Base-by-base conservation (phyloP, 768 basidiomycete species). In the Hericium coralloides region DNA sequence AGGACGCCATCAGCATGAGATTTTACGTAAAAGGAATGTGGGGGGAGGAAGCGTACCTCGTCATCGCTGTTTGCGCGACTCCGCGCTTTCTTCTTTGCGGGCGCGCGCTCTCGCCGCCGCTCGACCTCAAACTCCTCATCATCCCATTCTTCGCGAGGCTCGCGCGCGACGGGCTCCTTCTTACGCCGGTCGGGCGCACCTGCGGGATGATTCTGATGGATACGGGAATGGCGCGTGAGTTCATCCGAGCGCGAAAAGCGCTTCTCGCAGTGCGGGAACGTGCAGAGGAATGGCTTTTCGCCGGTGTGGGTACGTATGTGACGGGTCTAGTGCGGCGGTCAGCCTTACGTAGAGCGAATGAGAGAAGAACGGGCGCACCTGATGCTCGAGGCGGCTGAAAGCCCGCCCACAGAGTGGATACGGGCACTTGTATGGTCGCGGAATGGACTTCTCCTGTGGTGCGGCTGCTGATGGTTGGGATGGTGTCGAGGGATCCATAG, bases 221-320 rank as follows among this genome's bases (percentile, higher is more conserved):
- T 99, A 49, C 95, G 82, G 0, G 90, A 88, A 67, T 99, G 95
- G 57, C 95, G 82, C 26, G 95, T 99, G 61, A 99, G 83, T 72
- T 99, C 95, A 76, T 99, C 95, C n/a, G 92, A 93, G 58, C 95
- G 86, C 17, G 92, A 94, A 72, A 99, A 99, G 5, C 94, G 88
- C 71, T 98, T 99, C 72, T 97, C 95, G 79, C 95, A 99, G n/a
- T 85, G 82, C 3, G 91, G 84, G 69, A 86, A 91, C 1, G 84
- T 86, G 80, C 95, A 99, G 20, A 83, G 80, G 65, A 98, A 98
- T 2, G 95, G 95, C 65, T 97, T 98, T 73, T 99, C 95, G 66
- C 95, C 95, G 0, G 95, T 99, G 70, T 99, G 95, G 0, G 95
- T 99, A 58, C 95, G 88, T 55, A 98, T 97, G 68, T 99, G 95